Base-by-base conservation (phyloP, 495 filamentous ascomycete species). In the Xylaria sp. region DNA sequence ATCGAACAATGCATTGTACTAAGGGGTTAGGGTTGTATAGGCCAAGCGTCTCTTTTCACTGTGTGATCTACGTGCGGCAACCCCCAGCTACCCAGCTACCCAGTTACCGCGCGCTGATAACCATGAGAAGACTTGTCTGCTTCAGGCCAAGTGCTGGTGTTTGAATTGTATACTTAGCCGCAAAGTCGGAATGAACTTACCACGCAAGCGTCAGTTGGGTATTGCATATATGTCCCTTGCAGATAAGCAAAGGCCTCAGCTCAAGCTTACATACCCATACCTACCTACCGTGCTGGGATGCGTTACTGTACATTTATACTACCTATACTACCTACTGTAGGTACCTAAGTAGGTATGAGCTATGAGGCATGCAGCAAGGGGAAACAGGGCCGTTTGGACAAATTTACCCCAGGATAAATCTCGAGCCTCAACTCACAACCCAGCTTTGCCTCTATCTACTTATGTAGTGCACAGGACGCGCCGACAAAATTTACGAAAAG, bases 21-120 rank as follows among this genome's bases (percentile, higher is more conserved):
- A 62, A 66, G 46, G 61, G 61, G 31, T 66, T 21, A 66, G 44
- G 62, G 62, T 52, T 50, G 46, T 57, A 67, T 19, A 41, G 24
- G 31, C 29, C 29, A 35, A 15, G 44, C 64, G 29, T 67, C 64
- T 29, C 37, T 26, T 19, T 55, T 26, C 21, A n/a, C 35, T 5
- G 64, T 31, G 62, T 37, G 43, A 52, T 66, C 44, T 31, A 8
- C 19, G 31, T 37, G 33, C 57, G 57, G 57, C 33, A 37, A 59
- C 31, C 57, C 33, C 19, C 19, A 37, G 29, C 37, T 37, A 59
- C 57, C 33, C 31, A 31, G 57, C 57, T 4, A 33, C n/a, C n/a
- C n/a, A n/a, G n/a, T n/a, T n/a, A n/a, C n/a, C n/a, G n/a, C n/a
- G n/a, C n/a, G n/a, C n/a, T n/a, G n/a, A 19, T 17, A 24, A 11